A percentile compares a stretch with the other conserved stretches of the same genome.
phyloP scores from a whole-genome alignment of 2,329 filamentous ascomycete species.

The Colletotrichum viniferum region DNA sequence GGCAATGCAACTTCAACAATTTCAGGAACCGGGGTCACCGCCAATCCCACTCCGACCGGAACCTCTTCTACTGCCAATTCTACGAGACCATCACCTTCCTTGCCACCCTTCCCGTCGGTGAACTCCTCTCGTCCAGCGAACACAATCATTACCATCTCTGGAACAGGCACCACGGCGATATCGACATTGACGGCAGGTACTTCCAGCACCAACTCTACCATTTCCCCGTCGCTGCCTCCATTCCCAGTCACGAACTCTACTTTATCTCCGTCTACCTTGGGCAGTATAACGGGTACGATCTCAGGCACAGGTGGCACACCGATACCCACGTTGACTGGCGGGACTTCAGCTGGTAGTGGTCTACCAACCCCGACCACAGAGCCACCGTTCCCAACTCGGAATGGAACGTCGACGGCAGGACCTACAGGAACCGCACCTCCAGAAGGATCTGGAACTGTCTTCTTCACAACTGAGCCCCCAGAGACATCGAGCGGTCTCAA shows the following conservation, averaged over 20 bases:
- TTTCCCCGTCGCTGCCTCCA: neutral
- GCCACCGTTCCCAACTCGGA: neutral
- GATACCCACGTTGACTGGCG: neutral
- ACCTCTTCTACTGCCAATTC: neutral
- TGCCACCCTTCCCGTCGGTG: neutral
- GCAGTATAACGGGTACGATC: neutral
- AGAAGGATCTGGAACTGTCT: neutral
- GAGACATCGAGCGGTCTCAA: neutral
- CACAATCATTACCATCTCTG: neutral
- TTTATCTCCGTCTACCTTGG: neutral
- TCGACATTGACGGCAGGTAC: neutral
- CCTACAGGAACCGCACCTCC: neutral
- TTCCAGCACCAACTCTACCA: neutral
- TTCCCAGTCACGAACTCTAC: neutral
- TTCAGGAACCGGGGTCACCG: neutral
- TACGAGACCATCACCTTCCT: neutral
- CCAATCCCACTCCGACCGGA: neutral
- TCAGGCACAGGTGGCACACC: neutral
- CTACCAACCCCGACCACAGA: neutral
- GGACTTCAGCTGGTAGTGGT: neutral
- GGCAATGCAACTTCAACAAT: neutral
- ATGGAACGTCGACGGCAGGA: neutral
- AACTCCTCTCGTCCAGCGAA: neutral
- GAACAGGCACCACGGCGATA: neutral
- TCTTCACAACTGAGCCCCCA: neutral